phyloP scores from a whole-genome alignment of 2,329 filamentous ascomycete genomes.

The Colletotrichum higginsianum region DNA sequence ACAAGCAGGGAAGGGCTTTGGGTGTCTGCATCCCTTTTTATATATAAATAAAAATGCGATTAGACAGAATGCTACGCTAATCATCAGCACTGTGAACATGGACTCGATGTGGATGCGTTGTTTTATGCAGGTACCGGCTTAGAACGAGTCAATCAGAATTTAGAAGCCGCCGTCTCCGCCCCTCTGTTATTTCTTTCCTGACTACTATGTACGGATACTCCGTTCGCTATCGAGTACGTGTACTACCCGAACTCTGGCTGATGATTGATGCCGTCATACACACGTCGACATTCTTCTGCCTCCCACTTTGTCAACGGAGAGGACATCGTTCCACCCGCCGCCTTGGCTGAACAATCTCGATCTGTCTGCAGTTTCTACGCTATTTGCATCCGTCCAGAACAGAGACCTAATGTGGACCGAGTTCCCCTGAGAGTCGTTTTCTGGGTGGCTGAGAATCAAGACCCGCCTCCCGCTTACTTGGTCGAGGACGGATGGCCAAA shows the following conservation, averaged over 20 bases:
- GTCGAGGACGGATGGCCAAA: neutral
- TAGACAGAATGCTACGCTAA: neutral
- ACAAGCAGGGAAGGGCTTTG: neutral
- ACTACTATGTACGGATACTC: neutral
- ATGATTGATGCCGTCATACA: slow-evolving; percentile 31
- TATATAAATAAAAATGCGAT: too few relatives aligned
- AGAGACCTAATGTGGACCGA: neutral
- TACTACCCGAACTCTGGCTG: neutral
- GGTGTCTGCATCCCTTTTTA: neutral
- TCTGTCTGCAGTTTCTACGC: neutral
- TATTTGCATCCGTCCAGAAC: neutral
- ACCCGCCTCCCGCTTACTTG: neutral
- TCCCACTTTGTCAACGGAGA: slow-evolving; percentile 13
- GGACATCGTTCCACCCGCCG: too few relatives aligned
- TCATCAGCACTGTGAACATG: slow-evolving; percentile 1
- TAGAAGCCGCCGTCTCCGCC: neutral
- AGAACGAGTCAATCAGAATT: slow-evolving; percentile 19
- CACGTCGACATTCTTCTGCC: slow-evolving; percentile 4
- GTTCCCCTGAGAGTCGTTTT: neutral
- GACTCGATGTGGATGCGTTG: slow-evolving; percentile 20
- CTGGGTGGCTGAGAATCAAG: neutral
- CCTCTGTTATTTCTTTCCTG: slow-evolving; percentile 19
- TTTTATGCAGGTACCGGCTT: slow-evolving; percentile 44
- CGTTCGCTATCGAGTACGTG: too few relatives aligned
- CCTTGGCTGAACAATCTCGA: neutral